Evolutionary conservation across 140 eudicot species (phyloP).

Genomic region (Artemisia princeps): DNA sequence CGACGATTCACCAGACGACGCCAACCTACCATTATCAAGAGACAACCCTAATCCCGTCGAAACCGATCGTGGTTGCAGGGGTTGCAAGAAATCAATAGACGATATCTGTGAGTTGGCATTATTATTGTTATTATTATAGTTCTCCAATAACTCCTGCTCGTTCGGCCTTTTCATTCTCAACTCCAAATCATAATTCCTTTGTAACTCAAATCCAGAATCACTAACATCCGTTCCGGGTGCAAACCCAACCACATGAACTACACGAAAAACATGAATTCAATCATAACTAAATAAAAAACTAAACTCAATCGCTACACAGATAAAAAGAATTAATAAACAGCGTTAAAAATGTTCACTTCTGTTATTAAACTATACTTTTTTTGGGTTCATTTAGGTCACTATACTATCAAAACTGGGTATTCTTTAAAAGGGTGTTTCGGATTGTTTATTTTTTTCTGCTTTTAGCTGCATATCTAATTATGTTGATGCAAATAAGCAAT

Average conservation of each 20-base stretch:
- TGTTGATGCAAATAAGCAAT: too few species aligned
- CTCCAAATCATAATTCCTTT: constrained; percentile 50
- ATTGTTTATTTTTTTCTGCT: too few species aligned
- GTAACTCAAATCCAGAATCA: constrained; percentile 49
- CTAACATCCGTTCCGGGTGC: constrained; percentile 61
- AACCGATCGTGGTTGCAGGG: constrained; percentile 68
- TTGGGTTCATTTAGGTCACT: too few species aligned
- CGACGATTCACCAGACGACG: constrained; percentile 73
- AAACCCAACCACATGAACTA: constrained; percentile 77
- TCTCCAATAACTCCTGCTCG: constrained; percentile 65
- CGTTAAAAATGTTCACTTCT: too few species aligned
- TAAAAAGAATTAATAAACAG: background rate
- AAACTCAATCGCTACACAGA: background rate
- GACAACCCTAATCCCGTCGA: constrained; percentile 80
- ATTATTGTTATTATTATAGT: constrained; percentile 27
- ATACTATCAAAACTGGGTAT: too few species aligned
- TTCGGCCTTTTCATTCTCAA: constrained; percentile 46
- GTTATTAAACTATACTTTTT: too few species aligned
- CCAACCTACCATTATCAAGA: constrained; percentile 61
- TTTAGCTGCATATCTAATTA: too few species aligned
- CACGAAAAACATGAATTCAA: constrained; percentile 12
- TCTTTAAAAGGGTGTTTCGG: too few species aligned
- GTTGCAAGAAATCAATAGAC: constrained; percentile 68
- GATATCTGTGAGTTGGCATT: constrained; percentile 65
- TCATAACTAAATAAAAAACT: background rate